Base-by-base conservation (phyloP, 2,329 filamentous ascomycete species). In the Apiospora sp. region DNA sequence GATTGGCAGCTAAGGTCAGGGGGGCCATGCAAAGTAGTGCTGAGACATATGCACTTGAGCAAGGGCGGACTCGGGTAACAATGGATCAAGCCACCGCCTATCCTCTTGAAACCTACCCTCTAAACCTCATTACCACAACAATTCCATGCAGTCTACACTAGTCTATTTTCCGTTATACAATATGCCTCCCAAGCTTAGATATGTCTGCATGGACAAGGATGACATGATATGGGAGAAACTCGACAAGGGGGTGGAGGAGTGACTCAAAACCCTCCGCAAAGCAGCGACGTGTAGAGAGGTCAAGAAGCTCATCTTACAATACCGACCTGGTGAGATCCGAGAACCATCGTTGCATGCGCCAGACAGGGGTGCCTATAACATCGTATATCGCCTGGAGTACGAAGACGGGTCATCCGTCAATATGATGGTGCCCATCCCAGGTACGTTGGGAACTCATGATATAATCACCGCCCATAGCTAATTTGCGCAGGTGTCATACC, bases 321-420 rank as follows among this genome's bases (percentile, higher is more conserved):
- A 81, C 68, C 77, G 71, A 67, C 71, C 76, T 44, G 78, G 77
- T 0, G 48, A 80, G 4, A 70, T 73, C 10, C 71, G 72, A 24
- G 48, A 74, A n/a, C n/a, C n/a, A n/a, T n/a, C n/a, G 69, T 74
- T 82, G 71, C 78, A 82, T 67, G 41, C 27, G 2, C 72, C 73
- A 49, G 75, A 79, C 27, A 79, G 71, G 71, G 80, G 80, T 4
- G 79, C 78, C 3, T 81, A 80, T 51, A 81, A 81, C 64, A 61
- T 79, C 13, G 64, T 79, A 58, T 82, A 78, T 69, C 79, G 79
- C 16, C 74, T 82, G 5, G 77, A 82, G 67, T 82, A 79, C 67
- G 74, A 78, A 46, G 79, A 82, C 72, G 79, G 78, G 68, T 77
- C 79, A 30, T 82, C 81, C 6, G 75, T 67, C 43, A 75, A 75